Evolutionary conservation across 1,284 basidiomycete species (phyloP), one percentile per base, ranked within the genome.

Genomic region (Crepidotus sp.): DNA sequence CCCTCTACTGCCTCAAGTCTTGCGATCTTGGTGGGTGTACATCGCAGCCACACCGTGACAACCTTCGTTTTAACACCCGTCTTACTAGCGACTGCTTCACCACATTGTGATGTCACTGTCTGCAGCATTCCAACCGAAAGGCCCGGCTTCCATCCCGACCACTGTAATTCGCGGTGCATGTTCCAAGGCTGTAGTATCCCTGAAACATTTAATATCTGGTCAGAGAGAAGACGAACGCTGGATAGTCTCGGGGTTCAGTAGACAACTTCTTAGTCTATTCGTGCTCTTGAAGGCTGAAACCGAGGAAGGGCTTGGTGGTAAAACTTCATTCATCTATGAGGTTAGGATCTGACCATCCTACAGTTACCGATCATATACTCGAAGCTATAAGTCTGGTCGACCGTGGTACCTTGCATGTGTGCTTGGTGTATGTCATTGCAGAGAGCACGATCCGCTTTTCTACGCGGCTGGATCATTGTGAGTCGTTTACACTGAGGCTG

Each of bases 361-460:
- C 42, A 76, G 75, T 64, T 25, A 68, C 62, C 40, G 67, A 68
- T 24, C 39, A 62, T 2, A 55, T 74, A 15, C 46, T 77, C 10
- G 70, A 71, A 52, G 60, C 54, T 11, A 45, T 64, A 9, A 57
- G 58, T 6, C 43, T 61, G 6, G 33, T 60, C 10, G 48, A 54
- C 18, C 32, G 47, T 14, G 45, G 37, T 9, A 45, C 46, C 2
- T 34, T 61, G 10, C 45, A 35, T 15, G 22, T 49, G 19, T 59
- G 56, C n/a, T 36, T 64, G 15, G 43, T 33, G 14, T 40, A 40
- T 3, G 33, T 59, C 24, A 53, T 54, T 27, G 45, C 54, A 45
- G 57, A 62, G 35, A 29, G 36, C 7, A 48, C 40, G 3, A 29
- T 60, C 27, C 49, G 47, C 14, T 57, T 63, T 36, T 40, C 49